Percentiles rank a stretch among this genome's conserved stretches.
Conservation (phyloP, 1,139 yeast species). For the Diutina catenulata region DNA sequence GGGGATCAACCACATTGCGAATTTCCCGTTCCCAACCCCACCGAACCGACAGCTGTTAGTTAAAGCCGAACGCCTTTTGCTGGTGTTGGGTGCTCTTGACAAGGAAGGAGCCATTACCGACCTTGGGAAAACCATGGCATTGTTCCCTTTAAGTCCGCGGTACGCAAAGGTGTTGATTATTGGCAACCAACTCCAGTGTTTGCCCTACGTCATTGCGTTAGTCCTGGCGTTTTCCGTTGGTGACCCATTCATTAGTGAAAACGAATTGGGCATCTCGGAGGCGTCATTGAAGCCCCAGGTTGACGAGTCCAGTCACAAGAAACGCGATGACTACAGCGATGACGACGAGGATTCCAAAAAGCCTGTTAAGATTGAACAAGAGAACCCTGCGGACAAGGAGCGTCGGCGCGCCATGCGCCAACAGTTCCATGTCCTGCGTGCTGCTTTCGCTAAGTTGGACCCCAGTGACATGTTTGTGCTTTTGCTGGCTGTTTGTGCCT, state of each 20-base stretch:
- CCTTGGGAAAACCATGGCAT: constrained; percentile 75
- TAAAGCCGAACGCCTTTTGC: constrained; percentile 58
- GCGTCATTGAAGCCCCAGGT: constrained; percentile 7
- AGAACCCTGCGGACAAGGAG: no score
- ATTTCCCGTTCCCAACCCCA: constrained; percentile 96
- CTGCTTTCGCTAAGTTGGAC: constrained; percentile 57
- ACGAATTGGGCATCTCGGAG: constrained; percentile 42
- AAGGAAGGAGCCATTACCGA: constrained; percentile 46
- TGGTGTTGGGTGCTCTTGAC: constrained; percentile 71
- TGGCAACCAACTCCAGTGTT: constrained; percentile 78
- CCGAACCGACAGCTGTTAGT: constrained; percentile 55
- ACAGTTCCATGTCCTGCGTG: constrained; percentile 44
- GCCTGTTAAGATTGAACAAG: no score
- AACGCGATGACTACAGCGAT: constrained; percentile 23
- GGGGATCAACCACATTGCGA: constrained; percentile 85
- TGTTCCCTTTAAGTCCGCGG: constrained; percentile 89
- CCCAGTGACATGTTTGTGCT: constrained; percentile 66
- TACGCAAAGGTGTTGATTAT: constrained; percentile 82
- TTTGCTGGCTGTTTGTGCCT: constrained; percentile 80
- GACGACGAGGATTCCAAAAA: constrained; percentile 16
- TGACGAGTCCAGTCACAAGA: constrained; percentile 18
- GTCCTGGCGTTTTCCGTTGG: constrained; percentile 93
- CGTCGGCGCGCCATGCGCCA: constrained; percentile 31
- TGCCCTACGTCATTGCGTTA: constrained; percentile 78
- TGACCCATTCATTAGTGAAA: constrained; percentile 72